Evolutionary conservation across 805 yeast species (phyloP).

Genomic region (Yarrowia sp.): DNA sequence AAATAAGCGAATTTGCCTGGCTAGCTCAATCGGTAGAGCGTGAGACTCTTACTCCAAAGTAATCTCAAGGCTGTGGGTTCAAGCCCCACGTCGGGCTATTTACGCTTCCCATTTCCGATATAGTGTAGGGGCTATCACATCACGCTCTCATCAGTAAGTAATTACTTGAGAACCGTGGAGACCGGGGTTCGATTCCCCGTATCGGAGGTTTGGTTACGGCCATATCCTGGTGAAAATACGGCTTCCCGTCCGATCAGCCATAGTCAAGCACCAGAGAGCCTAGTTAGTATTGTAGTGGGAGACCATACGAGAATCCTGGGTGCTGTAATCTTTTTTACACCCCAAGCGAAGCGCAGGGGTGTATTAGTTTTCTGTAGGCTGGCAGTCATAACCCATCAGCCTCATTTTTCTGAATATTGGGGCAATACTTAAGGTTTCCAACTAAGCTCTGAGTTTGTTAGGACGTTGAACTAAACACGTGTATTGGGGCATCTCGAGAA

Average conservation of each 20-base stretch:
- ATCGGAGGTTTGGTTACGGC: slow-evolving; percentile 12
- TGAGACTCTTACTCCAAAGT: neutral
- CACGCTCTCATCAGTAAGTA: slow-evolving; percentile 7
- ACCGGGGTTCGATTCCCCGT: slow-evolving; percentile 27
- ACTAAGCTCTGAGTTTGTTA: neutral
- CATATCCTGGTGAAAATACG: neutral
- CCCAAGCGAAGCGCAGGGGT: neutral
- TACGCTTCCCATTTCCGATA: slow-evolving; percentile 4
- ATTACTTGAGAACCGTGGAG: slow-evolving; percentile 21
- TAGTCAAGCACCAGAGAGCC: neutral
- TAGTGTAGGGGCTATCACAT: slow-evolving; percentile 24
- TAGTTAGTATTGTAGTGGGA: neutral
- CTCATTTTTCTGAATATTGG: too few relatives aligned
- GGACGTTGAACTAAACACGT: neutral
- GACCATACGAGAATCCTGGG: neutral
- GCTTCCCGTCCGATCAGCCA: neutral
- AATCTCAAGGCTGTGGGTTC: slow-evolving; percentile 4
- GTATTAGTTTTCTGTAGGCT: neutral
- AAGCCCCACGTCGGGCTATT: slow-evolving; percentile 19
- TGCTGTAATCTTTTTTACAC: neutral
- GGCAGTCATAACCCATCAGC: too few relatives aligned
- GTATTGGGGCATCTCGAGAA: neutral
- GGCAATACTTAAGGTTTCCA: neutral
- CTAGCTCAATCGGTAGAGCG: slow-evolving; percentile 1
- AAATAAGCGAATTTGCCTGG: neutral